These are phyloP conservation scores for Elsinoe necatrix DNA, from an alignment of 2,329 filamentous ascomycete species.

Conservation along the genomic window DNA sequence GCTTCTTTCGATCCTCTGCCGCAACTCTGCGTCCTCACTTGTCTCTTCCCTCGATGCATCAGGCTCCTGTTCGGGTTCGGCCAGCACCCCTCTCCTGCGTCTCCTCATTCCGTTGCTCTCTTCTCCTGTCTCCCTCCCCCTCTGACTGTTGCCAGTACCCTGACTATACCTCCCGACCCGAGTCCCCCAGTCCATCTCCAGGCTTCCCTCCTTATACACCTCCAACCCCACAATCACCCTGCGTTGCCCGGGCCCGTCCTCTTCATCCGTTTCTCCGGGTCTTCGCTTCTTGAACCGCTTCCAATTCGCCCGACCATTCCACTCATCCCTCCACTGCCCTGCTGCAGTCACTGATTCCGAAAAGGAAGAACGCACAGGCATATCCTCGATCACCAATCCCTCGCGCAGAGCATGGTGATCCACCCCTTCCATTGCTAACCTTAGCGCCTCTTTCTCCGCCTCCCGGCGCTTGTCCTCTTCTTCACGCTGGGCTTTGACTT, in stretches of 20 bases:
- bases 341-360: conserved; percentile 26
- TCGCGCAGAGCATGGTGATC: conserved; percentile 65
- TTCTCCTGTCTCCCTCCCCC: conserved; percentile 17
- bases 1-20: neutral
- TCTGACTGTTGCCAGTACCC: conserved; percentile 18
- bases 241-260: conserved; percentile 36
- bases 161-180: conserved; percentile 1
- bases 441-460: conserved; percentile 57
- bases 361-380: conserved; percentile 49
- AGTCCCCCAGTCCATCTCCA: conserved; percentile 3
- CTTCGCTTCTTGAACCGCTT: conserved; percentile 63
- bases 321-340: conserved; percentile 67
- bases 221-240: conserved; percentile 62
- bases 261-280: conserved; percentile 30
- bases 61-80: conserved; percentile 18
- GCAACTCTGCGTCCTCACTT: conserved; percentile 10
- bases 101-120: conserved; percentile 24
- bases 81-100: conserved; percentile 22
- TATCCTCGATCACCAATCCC: conserved; percentile 67
- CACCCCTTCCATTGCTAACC: conserved; percentile 51
- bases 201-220: conserved; percentile 33
- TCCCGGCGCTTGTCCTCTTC: conserved; percentile 46
- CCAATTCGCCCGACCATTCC: conserved; percentile 95
- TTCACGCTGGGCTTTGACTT: conserved; percentile 44
- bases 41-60: conserved; percentile 15